Percentiles rank a stretch among this genome's conserved stretches.
Evolutionary conservation across 2,329 filamentous ascomycete genomes (phyloP).

Genomic region (Volutella citrinella): DNA sequence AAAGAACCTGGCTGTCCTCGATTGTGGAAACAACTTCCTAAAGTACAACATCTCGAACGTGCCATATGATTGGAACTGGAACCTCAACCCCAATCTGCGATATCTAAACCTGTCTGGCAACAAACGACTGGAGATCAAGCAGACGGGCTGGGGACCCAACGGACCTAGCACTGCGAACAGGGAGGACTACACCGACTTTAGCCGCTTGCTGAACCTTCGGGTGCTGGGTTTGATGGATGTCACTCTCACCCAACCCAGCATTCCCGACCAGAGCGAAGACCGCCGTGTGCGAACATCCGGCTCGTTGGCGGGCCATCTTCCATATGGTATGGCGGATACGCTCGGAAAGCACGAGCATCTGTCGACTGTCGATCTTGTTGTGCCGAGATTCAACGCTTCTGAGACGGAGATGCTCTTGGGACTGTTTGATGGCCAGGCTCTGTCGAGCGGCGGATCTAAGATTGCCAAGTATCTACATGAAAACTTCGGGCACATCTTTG

Average conservation of each 20-base stretch:
- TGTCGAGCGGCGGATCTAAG: constrained; percentile 86
- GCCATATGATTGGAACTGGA: constrained; percentile 99
- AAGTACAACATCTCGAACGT: constrained; percentile 99
- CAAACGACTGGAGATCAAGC: constrained; percentile 88
- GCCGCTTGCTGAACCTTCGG: constrained; percentile 75
- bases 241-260: constrained; percentile 86
- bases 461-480: constrained; percentile 96
- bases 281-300: constrained; percentile 94
- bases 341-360: constrained; percentile 90
- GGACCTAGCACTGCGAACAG: constrained; percentile 52
- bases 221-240: constrained; percentile 97
- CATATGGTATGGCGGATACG: constrained; percentile 97
- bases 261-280: constrained; percentile 94
- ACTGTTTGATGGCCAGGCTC: constrained; percentile 92
- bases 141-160: constrained; percentile 47
- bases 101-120: constrained; percentile 97
- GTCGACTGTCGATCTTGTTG: constrained; percentile 92
- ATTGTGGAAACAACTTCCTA: constrained; percentile 90
- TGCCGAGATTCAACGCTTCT: constrained; percentile 84
- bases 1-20: constrained; percentile 84
- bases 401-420: constrained; percentile 89
- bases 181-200: constrained; percentile 81
- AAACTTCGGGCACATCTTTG: constrained; percentile 85
- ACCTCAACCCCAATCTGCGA: constrained; percentile 90
- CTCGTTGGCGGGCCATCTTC: constrained; percentile 84